phyloP scores from a whole-genome alignment of 106 monocot species.

The Phalaenopsis aphrodite region DNA sequence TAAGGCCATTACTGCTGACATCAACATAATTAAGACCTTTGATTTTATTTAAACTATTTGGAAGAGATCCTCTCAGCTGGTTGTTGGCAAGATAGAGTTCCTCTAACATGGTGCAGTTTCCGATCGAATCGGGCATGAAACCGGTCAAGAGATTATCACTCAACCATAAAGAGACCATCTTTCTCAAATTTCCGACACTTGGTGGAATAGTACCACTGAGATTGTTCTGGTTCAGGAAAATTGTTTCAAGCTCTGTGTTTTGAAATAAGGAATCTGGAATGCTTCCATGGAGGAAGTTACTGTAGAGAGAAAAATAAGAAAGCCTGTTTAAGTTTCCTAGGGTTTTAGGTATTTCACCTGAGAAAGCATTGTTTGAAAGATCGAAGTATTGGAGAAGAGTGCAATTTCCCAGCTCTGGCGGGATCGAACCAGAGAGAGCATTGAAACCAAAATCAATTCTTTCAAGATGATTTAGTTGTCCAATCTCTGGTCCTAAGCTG shows the following conservation, averaged over 20 bases:
- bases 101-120: conserved; percentile 41
- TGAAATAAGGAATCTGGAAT: conserved; percentile 47
- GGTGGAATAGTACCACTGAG: conserved; percentile 42
- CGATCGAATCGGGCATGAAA: conserved; percentile 48
- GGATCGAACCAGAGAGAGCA: conserved; percentile 37
- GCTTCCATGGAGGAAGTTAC: conserved; percentile 40
- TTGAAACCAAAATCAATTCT: conserved; percentile 30
- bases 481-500: conserved; percentile 40
- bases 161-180: conserved; percentile 25
- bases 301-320: conserved; percentile 32
- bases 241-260: conserved; percentile 13
- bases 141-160: conserved; percentile 52
- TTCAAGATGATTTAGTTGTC: conserved; percentile 30
- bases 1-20: conserved; percentile 30
- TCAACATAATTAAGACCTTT: conserved; percentile 35
- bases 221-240: conserved; percentile 54
- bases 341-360: conserved; percentile 52
- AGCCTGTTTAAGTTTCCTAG: conserved; percentile 31
- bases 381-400: conserved; percentile 38
- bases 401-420: conserved; percentile 60
- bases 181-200: conserved; percentile 33
- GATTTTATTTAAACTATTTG: conserved; percentile 33
- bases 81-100: conserved; percentile 58
- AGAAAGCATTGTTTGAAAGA: conserved; percentile 39
- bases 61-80: conserved; percentile 41